Conservation (phyloP, 176 grass and related monocot species). For the Miscanthus lutarioriparius region DNA sequence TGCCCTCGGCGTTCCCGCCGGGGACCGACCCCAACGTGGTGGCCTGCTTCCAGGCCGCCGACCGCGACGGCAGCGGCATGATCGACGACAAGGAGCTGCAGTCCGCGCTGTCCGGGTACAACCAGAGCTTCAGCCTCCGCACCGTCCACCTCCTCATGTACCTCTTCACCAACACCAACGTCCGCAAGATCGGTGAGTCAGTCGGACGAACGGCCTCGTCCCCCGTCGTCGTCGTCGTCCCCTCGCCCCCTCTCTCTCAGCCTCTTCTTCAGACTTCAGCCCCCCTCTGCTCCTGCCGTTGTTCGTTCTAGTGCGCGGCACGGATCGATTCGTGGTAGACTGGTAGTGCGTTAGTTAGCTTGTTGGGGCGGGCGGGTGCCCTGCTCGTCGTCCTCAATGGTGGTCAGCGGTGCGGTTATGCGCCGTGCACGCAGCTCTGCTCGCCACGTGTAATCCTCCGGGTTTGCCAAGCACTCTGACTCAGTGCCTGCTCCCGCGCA, state of each 20-base stretch:
- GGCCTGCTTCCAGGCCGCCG: constrained; percentile 91
- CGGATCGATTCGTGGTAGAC: background rate
- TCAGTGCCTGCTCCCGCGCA: background rate
- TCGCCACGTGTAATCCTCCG: background rate
- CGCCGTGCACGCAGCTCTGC: background rate
- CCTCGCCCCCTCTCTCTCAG: no score
- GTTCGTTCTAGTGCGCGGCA: background rate
- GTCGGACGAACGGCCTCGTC: no score
- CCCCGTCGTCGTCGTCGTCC: no score
- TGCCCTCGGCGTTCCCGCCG: constrained; percentile 71
- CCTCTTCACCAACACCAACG: no score
- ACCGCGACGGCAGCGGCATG: constrained; percentile 78
- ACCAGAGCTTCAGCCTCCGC: no score
- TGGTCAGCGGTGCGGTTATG: background rate
- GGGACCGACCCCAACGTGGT: constrained; percentile 90
- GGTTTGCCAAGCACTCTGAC: background rate
- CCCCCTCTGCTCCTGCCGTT: background rate
- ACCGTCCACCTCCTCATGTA: no score
- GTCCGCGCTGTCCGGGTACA: no score
- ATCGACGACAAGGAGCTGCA: constrained; percentile 53
- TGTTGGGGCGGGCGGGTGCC: background rate
- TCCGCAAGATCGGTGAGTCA: no score
- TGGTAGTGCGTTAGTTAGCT: background rate
- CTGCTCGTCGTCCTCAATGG: background rate
- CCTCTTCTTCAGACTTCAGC: background rate